phyloP scores from a whole-genome alignment of 371 early-diverging fungal genomes.

The Amoeboaphelidium protococcarum region DNA sequence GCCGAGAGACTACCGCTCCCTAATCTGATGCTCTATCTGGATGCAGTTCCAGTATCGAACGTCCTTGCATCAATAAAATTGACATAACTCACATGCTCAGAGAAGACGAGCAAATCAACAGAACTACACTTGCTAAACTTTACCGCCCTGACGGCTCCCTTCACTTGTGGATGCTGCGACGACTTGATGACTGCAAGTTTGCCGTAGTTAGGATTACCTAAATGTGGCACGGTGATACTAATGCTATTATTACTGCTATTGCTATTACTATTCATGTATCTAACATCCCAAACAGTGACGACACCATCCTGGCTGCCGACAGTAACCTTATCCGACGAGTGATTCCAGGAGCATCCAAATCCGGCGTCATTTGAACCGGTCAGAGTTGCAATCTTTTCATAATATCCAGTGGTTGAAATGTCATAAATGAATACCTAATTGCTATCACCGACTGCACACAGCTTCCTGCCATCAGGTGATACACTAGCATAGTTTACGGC shows the following conservation, averaged over 20 bases:
- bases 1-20: too few relatives aligned
- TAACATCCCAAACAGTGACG: constrained; percentile 46
- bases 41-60: constrained; percentile 24
- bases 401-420: constrained; percentile 26
- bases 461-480: constrained; percentile 47
- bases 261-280: constrained; percentile 12
- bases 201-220: neutral
- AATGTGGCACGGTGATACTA: constrained; percentile 17
- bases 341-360: constrained; percentile 60
- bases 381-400: constrained; percentile 31
- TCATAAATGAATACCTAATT: constrained; percentile 51
- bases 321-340: constrained; percentile 36
- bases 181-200: neutral
- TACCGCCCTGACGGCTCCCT: constrained; percentile 54
- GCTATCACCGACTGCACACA: constrained; percentile 66
- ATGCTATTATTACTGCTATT: too few relatives aligned
- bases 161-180: constrained; percentile 24
- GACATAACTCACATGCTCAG: constrained; percentile 61
- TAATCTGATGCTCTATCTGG: constrained; percentile 32
- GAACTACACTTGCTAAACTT: constrained; percentile 53
- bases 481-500: constrained; percentile 61
- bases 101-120: constrained; percentile 47
- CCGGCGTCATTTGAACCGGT: constrained; percentile 29
- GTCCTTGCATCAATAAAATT: constrained; percentile 61
- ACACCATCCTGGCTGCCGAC: constrained; percentile 54